A percentile compares a stretch with the other conserved stretches of the same genome.
phyloP scores from a whole-genome alignment of 2,329 filamentous ascomycete species.

The Pyrenophora seminiperda region DNA sequence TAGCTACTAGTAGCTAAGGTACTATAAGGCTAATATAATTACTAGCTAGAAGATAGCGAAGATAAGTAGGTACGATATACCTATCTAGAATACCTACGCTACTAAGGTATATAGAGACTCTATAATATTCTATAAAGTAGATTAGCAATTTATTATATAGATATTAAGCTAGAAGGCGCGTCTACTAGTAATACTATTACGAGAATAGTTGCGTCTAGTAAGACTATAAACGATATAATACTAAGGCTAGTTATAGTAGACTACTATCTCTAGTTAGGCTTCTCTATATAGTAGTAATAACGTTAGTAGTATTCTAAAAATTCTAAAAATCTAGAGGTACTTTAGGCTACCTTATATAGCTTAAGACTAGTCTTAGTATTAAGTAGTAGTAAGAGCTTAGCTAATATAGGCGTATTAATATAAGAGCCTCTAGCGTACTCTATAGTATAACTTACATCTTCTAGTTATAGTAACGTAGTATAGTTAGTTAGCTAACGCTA shows the following conservation, averaged over 20 bases:
- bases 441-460: too few species aligned
- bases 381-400: too few species aligned
- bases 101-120: slow-evolving; percentile 29
- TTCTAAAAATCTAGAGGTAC: too few species aligned
- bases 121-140: slow-evolving; percentile 27
- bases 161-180: not conserved
- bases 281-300: too few species aligned
- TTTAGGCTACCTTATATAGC: too few species aligned
- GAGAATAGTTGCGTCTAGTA: slow-evolving; percentile 39
- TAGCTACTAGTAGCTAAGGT: slow-evolving; percentile 57
- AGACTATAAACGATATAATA: slow-evolving; percentile 37
- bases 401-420: too few species aligned
- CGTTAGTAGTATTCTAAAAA: too few species aligned
- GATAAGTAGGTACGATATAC: slow-evolving; percentile 71
- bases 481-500: too few species aligned
- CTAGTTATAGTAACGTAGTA: too few species aligned
- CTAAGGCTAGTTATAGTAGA: slow-evolving; percentile 40
- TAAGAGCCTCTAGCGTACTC: too few species aligned
- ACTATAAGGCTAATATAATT: slow-evolving; percentile 47
- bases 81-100: slow-evolving; percentile 69
- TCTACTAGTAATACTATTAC: slow-evolving; percentile 38
- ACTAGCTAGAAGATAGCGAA: slow-evolving; percentile 65
- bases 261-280: too few species aligned
- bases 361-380: too few species aligned
- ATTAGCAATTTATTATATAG: not conserved